Conservation (phyloP, 371 early-diverging fungal genomes). For the Capniomyces stellatus region DNA sequence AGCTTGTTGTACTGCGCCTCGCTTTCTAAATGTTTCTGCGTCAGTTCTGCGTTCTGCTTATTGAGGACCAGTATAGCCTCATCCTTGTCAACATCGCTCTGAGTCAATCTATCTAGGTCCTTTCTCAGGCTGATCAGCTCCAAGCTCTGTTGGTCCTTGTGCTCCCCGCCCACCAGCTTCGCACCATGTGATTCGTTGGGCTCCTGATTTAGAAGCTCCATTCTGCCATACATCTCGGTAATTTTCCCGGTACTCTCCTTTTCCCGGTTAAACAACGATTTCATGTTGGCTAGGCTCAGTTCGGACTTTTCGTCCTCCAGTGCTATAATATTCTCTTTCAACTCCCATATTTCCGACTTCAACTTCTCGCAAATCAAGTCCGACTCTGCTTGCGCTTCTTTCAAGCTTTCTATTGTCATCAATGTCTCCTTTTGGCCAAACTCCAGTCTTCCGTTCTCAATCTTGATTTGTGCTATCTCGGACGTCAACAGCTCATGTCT, state of each 20-base stretch:
- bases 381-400: constrained; percentile 42
- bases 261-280: constrained; percentile 9
- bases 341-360: not conserved
- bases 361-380: not conserved
- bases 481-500: constrained; percentile 53
- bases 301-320: not conserved
- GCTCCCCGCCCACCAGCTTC: not conserved
- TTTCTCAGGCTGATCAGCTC: not conserved
- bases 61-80: constrained; percentile 30
- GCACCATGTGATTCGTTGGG: not conserved
- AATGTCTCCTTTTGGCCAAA: constrained; percentile 72
- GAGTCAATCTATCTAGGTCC: constrained; percentile 12
- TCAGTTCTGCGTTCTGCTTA: constrained; percentile 38
- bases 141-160: not conserved
- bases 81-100: constrained; percentile 24
- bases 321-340: not conserved
- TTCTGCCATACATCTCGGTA: not conserved
- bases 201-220: no score
- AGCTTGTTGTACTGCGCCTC: constrained; percentile 50
- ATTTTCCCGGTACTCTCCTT: constrained; percentile 5
- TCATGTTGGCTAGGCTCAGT: constrained; percentile 9
- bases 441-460: constrained; percentile 33
- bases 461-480: constrained; percentile 47
- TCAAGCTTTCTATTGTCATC: constrained; percentile 63
- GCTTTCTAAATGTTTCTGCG: constrained; percentile 46